These are phyloP conservation scores for Mucor saturninus DNA, from an alignment of 371 early-diverging fungal species.

Conservation along the genomic window DNA sequence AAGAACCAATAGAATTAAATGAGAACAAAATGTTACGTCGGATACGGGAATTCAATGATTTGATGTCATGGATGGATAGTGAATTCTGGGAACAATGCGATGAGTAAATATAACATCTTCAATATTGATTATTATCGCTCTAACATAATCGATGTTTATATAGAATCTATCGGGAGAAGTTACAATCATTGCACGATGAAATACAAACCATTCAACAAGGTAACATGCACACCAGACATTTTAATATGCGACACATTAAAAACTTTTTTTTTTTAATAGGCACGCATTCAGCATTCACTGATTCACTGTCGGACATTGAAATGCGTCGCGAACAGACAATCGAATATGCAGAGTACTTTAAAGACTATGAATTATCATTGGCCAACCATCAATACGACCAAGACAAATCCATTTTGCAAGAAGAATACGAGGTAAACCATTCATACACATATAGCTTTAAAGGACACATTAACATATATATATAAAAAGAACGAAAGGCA, in stretches of 20 bases:
- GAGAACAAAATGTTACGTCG: constrained; percentile 31
- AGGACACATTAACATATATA: too few species aligned
- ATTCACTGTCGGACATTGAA: constrained; percentile 35
- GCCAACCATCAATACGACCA: constrained; percentile 28
- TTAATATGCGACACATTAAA: not conserved
- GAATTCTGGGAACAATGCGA: constrained; percentile 42
- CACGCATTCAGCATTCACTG: constrained; percentile 36
- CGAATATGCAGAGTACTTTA: constrained; percentile 28
- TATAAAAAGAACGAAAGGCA: constrained; percentile 24
- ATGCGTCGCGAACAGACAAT: constrained; percentile 31
- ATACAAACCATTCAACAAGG: constrained; percentile 35
- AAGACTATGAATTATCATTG: constrained; percentile 29
- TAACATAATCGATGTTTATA: too few species aligned
- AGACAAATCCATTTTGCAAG: constrained; percentile 22
- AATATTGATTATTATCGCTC: too few species aligned
- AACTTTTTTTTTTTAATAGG: constrained; percentile 16
- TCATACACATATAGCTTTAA: not conserved
- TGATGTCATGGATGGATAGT: constrained; percentile 35
- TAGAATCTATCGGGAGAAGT: constrained; percentile 33
- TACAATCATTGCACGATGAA: constrained; percentile 35
- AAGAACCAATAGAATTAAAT: constrained; percentile 30
- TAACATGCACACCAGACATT: constrained; percentile 9
- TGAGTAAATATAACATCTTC: constrained; percentile 18
- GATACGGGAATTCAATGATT: constrained; percentile 39
- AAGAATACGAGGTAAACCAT: constrained; percentile 32